Evolutionary conservation across 1,284 basidiomycete species (phyloP), one percentile per base, ranked within the genome.

Genomic region (Blastosporella zonata): DNA sequence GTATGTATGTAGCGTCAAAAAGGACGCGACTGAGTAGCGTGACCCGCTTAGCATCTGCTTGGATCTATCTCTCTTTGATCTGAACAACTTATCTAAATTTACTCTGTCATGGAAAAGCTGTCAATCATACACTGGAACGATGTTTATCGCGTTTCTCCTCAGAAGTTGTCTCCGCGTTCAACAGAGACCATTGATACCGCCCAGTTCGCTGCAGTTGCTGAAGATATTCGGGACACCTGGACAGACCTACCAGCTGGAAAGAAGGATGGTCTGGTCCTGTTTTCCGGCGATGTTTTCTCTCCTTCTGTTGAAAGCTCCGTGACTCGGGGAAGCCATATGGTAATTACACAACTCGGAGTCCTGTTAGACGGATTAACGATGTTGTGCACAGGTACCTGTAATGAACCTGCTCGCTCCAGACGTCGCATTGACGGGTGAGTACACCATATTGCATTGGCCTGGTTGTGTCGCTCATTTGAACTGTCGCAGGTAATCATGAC

Each of bases 251-350:
- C 68, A 9, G 78, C 82, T 55, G 77, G 77, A 2, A 68, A 70
- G 40, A 73, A 71, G 51, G 86, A 91, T 55, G 93, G 93, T 0
- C 71, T 97, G 2, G 75, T 87, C 0, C 68, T 97, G 2, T 97
- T 96, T 67, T 93, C 90, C 22, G 93, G 93, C 4, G 93, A 96
- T 64, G 71, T 90, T 3, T 93, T 93, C 64, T 84, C 85, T 15
- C 93, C 92, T 0, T 90, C 87, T 2, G 79, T 93, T 0, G 92
- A 95, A 68, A 90, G 86, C 58, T 84, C 86, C 6, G 84, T 97
- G 18, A 95, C 93, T 2, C 73, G 93, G 64, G 93, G 93, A 35
- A 92, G 87, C 52, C 92, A 96, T 77, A 90, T 96, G 90, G 90
- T 92, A 57, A 48, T 64, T 41, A 21, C 20, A 38, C 29, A 43